These are phyloP conservation scores for Vigna trinervia DNA, from an alignment of 306 rosid genomes.

Conservation along the genomic window DNA sequence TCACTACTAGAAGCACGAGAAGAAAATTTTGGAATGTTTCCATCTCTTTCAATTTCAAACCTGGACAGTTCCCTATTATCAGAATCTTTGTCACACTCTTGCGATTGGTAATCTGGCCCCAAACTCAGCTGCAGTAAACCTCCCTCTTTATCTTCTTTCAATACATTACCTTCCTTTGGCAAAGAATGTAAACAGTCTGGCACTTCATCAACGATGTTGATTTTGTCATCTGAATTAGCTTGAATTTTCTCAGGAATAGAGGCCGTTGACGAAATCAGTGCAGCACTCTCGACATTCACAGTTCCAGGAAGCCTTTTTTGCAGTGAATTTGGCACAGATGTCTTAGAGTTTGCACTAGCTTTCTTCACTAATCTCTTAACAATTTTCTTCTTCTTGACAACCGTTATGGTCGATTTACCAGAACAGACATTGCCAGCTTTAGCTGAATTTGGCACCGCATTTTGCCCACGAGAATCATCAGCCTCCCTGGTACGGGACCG, in stretches of 20 bases:
- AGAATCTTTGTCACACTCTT: constrained; percentile 52
- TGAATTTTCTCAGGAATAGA: constrained; percentile 42
- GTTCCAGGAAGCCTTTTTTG: constrained; percentile 42
- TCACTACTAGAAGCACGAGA: constrained; percentile 46
- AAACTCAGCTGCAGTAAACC: constrained; percentile 41
- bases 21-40: constrained; percentile 46
- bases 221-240: constrained; percentile 44
- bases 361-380: constrained; percentile 75
- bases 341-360: constrained; percentile 49
- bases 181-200: constrained; percentile 38
- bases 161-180: constrained; percentile 38
- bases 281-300: constrained; percentile 36
- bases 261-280: constrained; percentile 40
- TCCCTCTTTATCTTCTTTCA: constrained; percentile 47
- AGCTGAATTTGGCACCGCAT: constrained; percentile 41
- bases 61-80: constrained; percentile 40
- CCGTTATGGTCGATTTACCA: constrained; percentile 48
- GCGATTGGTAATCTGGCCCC: constrained; percentile 46
- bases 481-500: constrained; percentile 41
- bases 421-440: constrained; percentile 36
- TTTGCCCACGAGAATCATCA: constrained; percentile 42
- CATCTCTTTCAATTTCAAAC: constrained; percentile 52
- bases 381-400: constrained; percentile 70
- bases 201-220: constrained; percentile 44
- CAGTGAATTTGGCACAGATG: constrained; percentile 42